These are phyloP conservation scores for Phytophthora sp. DNA, from an alignment of 352 stramenopile species.

Conservation along the genomic window DNA sequence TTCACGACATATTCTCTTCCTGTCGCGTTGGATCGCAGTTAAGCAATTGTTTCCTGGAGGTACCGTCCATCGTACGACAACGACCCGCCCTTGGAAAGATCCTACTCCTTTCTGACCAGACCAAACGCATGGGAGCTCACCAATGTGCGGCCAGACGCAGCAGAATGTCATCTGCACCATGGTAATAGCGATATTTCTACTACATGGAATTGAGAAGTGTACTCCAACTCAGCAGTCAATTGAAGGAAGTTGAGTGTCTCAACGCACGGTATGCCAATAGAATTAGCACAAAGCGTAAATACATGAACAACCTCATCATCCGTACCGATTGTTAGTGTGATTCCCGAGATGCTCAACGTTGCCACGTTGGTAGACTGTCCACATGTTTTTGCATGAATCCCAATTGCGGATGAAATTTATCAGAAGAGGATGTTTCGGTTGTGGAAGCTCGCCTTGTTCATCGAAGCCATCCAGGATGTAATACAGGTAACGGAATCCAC, in stretches of 20 bases:
- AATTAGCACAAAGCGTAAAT: background rate
- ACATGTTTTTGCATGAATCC: background rate
- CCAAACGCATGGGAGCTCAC: background rate
- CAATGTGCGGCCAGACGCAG: slow-evolving; percentile 4
- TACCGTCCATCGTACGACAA: background rate
- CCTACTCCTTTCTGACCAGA: slow-evolving; percentile 4
- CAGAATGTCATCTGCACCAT: slow-evolving; percentile 5
- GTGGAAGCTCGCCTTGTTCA: background rate
- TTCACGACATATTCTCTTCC: slow-evolving; percentile 1
- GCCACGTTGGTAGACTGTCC: background rate
- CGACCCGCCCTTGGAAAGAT: background rate
- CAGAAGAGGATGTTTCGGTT: background rate
- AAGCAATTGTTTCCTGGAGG: background rate
- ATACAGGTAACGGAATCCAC: background rate
- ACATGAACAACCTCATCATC: too few relatives aligned
- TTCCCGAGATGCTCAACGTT: background rate
- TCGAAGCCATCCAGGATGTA: background rate
- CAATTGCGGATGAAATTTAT: background rate
- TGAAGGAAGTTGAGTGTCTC: slow-evolving; percentile 9
- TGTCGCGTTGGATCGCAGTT: background rate
- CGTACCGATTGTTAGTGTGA: background rate
- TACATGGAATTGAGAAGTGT: background rate
- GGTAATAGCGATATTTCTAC: slow-evolving; percentile 2
- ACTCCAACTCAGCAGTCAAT: slow-evolving; percentile 7
- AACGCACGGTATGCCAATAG: background rate